Evolutionary conservation across 768 basidiomycete species (phyloP), one percentile per base, ranked within the genome.

Genomic region (Dioszegia crocea): DNA sequence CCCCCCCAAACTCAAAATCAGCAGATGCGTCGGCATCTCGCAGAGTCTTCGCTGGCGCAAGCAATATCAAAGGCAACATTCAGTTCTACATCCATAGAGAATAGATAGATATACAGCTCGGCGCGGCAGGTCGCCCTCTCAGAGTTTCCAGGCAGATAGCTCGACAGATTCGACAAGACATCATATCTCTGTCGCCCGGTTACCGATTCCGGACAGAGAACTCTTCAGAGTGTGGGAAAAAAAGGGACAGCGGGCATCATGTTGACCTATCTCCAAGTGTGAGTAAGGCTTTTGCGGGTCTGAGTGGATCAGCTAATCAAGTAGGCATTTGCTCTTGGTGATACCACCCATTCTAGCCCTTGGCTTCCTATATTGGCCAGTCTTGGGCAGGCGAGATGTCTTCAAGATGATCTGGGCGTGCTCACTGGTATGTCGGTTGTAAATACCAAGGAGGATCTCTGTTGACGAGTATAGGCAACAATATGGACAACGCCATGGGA

Each of bases 401-500:
- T 27, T 76, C 60, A 76, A 74, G 61, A 49, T 76, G 29, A 24
- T 62, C 19, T 76, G 68, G 68, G 52, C 74, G 39, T 52, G 56
- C 4, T 56, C 71, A 11, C 67, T 76, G 67, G 74, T 73, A 41
- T 46, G 69, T 64, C 38, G 3, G 17, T 12, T 29, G 4, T 44
- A 14, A 50, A 14, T 30, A 52, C 19, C 8, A 36, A n/a, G 12
- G 14, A 17, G n/a, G 24, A 38, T 3, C 38, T 45, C 9, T 8
- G 14, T 24, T 56, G 31, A 38, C 27, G 16, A 56, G 17, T 43
- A 12, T n/a, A 46, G 71, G 73, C 73, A 10, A 76, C 75, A 24
- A 30, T 73, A 49, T 76, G 63, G 56, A 76, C 75, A 0, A 76
- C 71, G n/a, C 73, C 73, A 45, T 76, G 75, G 75, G 75, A 76